Percentiles rank a stretch among this genome's conserved stretches.
These are phyloP conservation scores for Talaromyces sp. DNA, from an alignment of 2,329 filamentous ascomycete species.

Conservation along the genomic window DNA sequence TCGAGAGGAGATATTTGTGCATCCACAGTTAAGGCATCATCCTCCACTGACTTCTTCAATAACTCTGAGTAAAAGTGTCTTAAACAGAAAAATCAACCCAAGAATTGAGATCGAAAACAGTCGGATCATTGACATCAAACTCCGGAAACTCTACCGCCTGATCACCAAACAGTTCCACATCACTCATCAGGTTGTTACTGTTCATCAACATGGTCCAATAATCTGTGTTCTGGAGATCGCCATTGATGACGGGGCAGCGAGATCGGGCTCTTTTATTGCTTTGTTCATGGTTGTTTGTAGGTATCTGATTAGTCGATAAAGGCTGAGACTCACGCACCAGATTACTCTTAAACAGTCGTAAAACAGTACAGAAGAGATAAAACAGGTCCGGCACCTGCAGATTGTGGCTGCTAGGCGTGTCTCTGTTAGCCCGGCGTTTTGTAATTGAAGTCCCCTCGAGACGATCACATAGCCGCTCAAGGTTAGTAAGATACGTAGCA, in stretches of 20 bases:
- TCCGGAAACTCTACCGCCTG: neutral
- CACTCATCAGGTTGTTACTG: neutral
- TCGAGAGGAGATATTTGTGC: neutral
- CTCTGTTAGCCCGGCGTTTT: neutral
- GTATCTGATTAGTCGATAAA: neutral
- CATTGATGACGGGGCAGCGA: conserved; percentile 13
- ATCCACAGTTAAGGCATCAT: too few relatives aligned
- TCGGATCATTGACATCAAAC: conserved; percentile 2
- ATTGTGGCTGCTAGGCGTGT: too few relatives aligned
- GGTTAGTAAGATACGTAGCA: neutral
- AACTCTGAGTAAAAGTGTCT: neutral
- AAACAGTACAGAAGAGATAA: conserved; percentile 7
- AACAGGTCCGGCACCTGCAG: conserved; percentile 7
- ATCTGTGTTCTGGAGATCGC: conserved; percentile 11
- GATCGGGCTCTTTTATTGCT: neutral
- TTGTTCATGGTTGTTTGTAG: neutral
- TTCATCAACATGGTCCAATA: conserved; percentile 15
- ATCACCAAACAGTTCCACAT: neutral
- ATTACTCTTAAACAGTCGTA: conserved; percentile 10
- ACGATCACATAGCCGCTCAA: neutral
- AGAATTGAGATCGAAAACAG: conserved; percentile 13
- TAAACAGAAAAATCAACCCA: conserved; percentile 14
- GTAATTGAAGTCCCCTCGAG: conserved; percentile 1
- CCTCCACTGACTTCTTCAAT: neutral
- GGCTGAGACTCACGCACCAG: neutral